phyloP scores from a whole-genome alignment of 805 yeast genomes.

The Metschnikowia lachancei region DNA sequence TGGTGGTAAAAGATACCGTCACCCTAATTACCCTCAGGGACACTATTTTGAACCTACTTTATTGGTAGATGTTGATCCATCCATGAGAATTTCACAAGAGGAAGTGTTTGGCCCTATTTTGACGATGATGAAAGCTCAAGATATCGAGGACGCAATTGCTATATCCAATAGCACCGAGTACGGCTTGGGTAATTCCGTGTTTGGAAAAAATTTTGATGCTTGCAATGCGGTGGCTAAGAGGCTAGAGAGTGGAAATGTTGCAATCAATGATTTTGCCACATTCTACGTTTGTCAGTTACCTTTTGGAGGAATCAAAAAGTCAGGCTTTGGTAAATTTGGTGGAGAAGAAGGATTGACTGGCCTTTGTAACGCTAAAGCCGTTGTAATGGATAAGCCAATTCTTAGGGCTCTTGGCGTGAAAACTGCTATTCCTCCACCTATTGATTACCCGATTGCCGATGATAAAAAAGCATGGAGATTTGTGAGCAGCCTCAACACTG shows the following conservation, averaged over 20 bases:
- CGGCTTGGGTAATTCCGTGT: conserved; percentile 91
- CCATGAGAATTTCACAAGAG: conserved; percentile 75
- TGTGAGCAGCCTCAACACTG: conserved; percentile 74
- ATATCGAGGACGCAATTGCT: conserved; percentile 63
- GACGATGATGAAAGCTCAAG: conserved; percentile 69
- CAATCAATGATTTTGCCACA: conserved; percentile 97
- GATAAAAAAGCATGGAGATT: conserved; percentile 85
- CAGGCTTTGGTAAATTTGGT: conserved; percentile 97
- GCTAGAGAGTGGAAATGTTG: conserved; percentile 84
- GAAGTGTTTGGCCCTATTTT: conserved; percentile 95
- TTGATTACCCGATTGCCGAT: conserved; percentile 87
- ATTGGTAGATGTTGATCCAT: conserved; percentile 71
- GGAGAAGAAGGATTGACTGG: conserved; percentile 97
- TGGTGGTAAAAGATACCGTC: conserved; percentile 80
- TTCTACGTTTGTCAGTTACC: conserved; percentile 94
- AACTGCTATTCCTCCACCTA: conserved; percentile 79
- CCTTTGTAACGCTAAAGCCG: conserved; percentile 79
- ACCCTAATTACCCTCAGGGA: conserved; percentile 94
- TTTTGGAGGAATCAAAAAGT: conserved; percentile 89
- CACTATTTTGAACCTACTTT: conserved; percentile 91
- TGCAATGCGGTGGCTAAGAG: conserved; percentile 62
- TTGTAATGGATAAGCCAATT: conserved; percentile 80
- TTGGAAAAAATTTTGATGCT: conserved; percentile 60
- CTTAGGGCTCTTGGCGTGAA: conserved; percentile 55
- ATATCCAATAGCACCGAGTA: conserved; percentile 82